Evolutionary conservation across 768 basidiomycete species (phyloP).

Genomic region (Tricholoma matsutake): DNA sequence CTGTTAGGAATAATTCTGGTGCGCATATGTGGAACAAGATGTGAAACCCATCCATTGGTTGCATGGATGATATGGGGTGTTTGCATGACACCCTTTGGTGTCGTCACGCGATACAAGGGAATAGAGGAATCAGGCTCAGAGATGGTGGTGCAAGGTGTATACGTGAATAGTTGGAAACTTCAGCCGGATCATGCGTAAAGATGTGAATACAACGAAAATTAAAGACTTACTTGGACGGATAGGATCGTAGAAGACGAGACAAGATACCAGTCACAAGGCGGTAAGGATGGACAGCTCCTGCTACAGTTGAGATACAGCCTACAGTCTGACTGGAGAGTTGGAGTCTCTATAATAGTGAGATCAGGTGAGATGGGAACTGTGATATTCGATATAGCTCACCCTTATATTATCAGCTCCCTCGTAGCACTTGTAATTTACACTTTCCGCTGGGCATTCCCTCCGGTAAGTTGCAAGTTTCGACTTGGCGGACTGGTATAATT

Average conservation of each 20-base stretch:
- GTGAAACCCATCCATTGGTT: constrained; percentile 80
- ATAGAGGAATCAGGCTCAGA: constrained; percentile 18
- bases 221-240: constrained; percentile 43
- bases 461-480: constrained; percentile 41
- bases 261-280: constrained; percentile 62
- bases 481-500: constrained; percentile 42
- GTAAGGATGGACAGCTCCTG: constrained; percentile 69
- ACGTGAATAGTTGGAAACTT: constrained; percentile 59
- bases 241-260: constrained; percentile 45
- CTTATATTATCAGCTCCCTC: constrained; percentile 28
- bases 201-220: constrained; percentile 1
- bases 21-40: constrained; percentile 62
- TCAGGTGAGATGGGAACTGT: background rate
- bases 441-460: constrained; percentile 50
- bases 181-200: background rate
- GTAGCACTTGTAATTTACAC: constrained; percentile 30
- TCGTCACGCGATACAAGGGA: constrained; percentile 52
- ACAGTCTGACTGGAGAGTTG: constrained; percentile 42
- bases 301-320: constrained; percentile 52
- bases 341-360: constrained; percentile 37
- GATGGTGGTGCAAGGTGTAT: constrained; percentile 61
- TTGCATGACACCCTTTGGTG: constrained; percentile 54
- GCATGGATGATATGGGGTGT: constrained; percentile 74
- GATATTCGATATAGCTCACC: constrained; percentile 16
- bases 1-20: constrained; percentile 60